phyloP scores from a whole-genome alignment of 352 stramenopile species.

The Thraustochytrium sp. region DNA sequence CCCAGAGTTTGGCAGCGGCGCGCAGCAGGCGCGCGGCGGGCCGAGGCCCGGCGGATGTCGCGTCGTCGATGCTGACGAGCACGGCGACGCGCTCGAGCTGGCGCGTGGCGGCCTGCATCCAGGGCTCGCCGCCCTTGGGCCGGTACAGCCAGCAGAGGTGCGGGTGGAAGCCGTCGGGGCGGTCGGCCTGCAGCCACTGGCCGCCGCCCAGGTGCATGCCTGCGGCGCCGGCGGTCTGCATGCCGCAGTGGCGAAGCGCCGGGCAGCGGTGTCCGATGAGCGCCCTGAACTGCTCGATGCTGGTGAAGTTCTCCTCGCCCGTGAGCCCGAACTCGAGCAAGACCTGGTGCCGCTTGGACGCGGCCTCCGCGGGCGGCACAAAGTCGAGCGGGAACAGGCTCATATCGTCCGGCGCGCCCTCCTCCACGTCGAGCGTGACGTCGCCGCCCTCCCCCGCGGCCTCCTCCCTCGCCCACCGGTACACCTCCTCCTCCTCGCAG shows the following conservation, averaged over 20 bases:
- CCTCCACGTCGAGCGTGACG: too few relatives aligned
- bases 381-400: background rate
- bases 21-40: background rate
- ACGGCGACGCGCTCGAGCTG: background rate
- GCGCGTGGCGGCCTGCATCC: background rate
- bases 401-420: too few relatives aligned
- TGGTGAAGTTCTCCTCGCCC: background rate
- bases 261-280: background rate
- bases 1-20: background rate
- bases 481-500: too few relatives aligned
- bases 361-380: background rate
- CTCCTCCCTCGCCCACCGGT: too few relatives aligned
- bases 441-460: too few relatives aligned
- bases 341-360: background rate
- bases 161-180: background rate
- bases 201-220: background rate
- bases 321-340: background rate
- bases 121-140: background rate
- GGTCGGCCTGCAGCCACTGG: background rate
- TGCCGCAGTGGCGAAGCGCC: constrained; percentile 9
- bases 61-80: background rate
- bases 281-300: background rate
- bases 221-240: background rate
- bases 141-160: constrained; percentile 25
- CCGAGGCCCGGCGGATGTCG: background rate